Conservation (phyloP, 2,329 filamentous ascomycete genomes). For the Pseudovirgaria hyperparasitica region DNA sequence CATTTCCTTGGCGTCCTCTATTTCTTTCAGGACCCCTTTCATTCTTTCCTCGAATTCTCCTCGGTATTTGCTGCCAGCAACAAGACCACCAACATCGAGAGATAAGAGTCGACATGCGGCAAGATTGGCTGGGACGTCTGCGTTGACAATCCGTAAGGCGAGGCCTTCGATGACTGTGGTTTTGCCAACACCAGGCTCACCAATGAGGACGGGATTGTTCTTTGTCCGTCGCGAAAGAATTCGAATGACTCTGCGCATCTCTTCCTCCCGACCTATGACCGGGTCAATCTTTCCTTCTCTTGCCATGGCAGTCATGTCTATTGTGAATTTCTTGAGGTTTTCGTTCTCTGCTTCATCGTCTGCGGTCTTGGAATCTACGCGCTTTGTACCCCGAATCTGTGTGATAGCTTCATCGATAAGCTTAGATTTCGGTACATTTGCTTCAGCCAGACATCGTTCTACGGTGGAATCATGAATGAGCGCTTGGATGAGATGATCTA, state of each 20-base stretch:
- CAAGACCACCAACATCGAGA: constrained; percentile 85
- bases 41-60: constrained; percentile 98
- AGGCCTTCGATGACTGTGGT: constrained; percentile 95
- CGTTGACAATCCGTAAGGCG: constrained; percentile 89
- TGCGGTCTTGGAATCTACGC: constrained; percentile 91
- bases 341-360: constrained; percentile 89
- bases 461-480: constrained; percentile 68
- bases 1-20: constrained; percentile 86
- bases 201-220: constrained; percentile 97
- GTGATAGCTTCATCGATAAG: constrained; percentile 82
- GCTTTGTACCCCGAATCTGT: constrained; percentile 80
- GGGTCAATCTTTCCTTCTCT: constrained; percentile 96
- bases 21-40: constrained; percentile 98
- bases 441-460: constrained; percentile 62
- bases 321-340: constrained; percentile 94
- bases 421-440: constrained; percentile 85
- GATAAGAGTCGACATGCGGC: constrained; percentile 89
- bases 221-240: constrained; percentile 90
- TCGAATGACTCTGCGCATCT: constrained; percentile 81
- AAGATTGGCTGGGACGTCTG: constrained; percentile 90
- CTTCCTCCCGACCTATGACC: constrained; percentile 92
- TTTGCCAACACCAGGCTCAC: constrained; percentile 96
- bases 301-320: constrained; percentile 95
- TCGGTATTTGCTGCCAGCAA: constrained; percentile 95
- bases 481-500: constrained; percentile 85